phyloP scores from a whole-genome alignment of 73 alveolate species.

The Tetrahymena borealis region DNA sequence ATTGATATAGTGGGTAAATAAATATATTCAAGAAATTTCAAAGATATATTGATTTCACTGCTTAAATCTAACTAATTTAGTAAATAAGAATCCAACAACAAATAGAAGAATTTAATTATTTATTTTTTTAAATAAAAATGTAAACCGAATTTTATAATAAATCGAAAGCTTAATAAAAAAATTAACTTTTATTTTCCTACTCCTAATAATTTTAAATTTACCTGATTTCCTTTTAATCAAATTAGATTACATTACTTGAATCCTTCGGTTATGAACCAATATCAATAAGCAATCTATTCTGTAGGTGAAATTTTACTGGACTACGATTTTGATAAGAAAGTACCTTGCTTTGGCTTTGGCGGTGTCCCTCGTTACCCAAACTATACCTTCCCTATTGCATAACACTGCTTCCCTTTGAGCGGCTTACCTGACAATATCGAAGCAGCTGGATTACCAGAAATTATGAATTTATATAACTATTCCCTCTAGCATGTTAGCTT shows the following conservation, averaged over 20 bases:
- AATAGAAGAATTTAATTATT: no score
- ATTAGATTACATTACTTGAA: conserved; percentile 18
- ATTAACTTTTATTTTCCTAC: background rate
- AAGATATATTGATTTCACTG: no score
- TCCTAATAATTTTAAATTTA: background rate
- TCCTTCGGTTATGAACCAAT: conserved; percentile 54
- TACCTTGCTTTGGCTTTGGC: conserved; percentile 93
- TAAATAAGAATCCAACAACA: no score
- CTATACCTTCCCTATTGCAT: conserved; percentile 33
- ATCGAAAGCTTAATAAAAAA: background rate
- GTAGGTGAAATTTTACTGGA: conserved; percentile 68
- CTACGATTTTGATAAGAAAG: conserved; percentile 69
- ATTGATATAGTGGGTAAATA: no score
- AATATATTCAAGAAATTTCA: no score
- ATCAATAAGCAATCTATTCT: conserved; percentile 67
- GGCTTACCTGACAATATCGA: conserved; percentile 60
- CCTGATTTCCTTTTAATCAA: background rate
- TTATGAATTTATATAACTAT: conserved; percentile 45
- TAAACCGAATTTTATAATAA: background rate
- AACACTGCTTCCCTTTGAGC: conserved; percentile 83
- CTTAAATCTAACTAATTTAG: no score
- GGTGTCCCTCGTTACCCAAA: conserved; percentile 68
- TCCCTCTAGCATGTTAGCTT: conserved; percentile 48
- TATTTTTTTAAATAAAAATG: no score
- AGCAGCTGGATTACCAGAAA: conserved; percentile 52